phyloP scores from a whole-genome alignment of 73 alveolate species.

The Blepharisma stoltei region DNA sequence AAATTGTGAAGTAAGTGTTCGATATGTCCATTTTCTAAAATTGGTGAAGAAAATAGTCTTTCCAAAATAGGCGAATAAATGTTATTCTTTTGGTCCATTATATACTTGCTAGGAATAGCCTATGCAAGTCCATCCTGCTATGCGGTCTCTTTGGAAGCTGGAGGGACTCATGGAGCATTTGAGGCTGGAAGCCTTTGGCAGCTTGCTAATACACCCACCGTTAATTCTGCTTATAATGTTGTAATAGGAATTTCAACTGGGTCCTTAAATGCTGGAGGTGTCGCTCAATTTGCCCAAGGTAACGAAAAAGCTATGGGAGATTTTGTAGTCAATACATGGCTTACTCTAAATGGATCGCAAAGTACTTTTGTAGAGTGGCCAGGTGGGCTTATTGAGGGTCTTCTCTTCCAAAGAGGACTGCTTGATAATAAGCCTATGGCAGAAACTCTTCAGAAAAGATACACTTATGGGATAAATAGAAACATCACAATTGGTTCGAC shows the following conservation, averaged over 20 bases:
- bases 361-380: conserved; percentile 29
- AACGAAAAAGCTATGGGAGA: conserved; percentile 47
- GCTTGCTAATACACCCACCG: conserved; percentile 36
- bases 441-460: background rate
- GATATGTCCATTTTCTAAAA: no score
- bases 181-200: conserved; percentile 59
- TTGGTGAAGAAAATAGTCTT: no score
- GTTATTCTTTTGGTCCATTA: background rate
- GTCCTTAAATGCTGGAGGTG: conserved; percentile 54
- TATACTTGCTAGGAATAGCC: background rate
- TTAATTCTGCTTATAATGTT: conserved; percentile 52
- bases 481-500: conserved; percentile 16
- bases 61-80: background rate
- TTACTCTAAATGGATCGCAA: conserved; percentile 39
- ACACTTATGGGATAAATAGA: background rate
- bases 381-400: conserved; percentile 8
- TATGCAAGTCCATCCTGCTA: conserved; percentile 23
- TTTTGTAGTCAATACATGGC: conserved; percentile 41
- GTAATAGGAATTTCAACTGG: conserved; percentile 75
- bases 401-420: conserved; percentile 22
- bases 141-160: conserved; percentile 53
- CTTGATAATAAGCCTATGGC: background rate
- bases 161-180: conserved; percentile 66
- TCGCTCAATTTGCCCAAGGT: conserved; percentile 46
- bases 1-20: no score